phyloP scores from a whole-genome alignment of 495 filamentous ascomycete genomes.

The Staphylotrichum longicolle region DNA sequence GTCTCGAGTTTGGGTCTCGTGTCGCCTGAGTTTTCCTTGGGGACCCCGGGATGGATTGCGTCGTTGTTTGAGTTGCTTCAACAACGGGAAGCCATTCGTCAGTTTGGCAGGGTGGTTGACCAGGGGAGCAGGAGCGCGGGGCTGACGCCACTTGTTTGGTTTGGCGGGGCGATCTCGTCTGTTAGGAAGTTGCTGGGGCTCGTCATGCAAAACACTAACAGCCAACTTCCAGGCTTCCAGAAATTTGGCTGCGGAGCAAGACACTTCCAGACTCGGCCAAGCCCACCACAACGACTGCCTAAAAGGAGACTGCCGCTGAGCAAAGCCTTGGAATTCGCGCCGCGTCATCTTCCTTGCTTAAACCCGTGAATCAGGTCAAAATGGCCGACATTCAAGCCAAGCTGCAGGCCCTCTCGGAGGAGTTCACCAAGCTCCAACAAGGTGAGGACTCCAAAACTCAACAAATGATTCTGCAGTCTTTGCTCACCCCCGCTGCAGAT shows the following conservation, averaged over 20 bases:
- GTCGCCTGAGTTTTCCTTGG: no score
- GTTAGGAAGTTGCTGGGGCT: constrained; percentile 12
- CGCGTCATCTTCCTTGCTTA: constrained; percentile 10
- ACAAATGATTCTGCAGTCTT: neutral
- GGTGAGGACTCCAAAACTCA: constrained; percentile 45
- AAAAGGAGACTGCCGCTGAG: constrained; percentile 5
- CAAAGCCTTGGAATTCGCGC: neutral
- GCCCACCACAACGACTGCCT: constrained; percentile 9
- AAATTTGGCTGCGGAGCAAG: neutral
- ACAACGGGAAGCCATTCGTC: constrained; percentile 6
- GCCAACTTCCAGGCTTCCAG: neutral
- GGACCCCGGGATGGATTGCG: no score
- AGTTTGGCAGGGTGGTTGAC: constrained; percentile 23
- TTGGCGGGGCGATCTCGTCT: neutral
- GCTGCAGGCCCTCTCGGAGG: constrained; percentile 79
- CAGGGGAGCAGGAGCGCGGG: constrained; percentile 34
- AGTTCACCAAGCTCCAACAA: constrained; percentile 82
- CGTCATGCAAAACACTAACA: neutral
- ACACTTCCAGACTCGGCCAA: constrained; percentile 2
- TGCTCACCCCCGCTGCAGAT: constrained; percentile 50
- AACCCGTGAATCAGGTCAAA: neutral
- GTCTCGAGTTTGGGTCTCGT: no score
- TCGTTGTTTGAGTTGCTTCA: no score
- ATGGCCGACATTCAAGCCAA: constrained; percentile 54
- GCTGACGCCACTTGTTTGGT: constrained; percentile 29